Evolutionary conservation across 306 rosid genomes (phyloP).

Genomic region (Cyamopsis tetragonoloba): DNA sequence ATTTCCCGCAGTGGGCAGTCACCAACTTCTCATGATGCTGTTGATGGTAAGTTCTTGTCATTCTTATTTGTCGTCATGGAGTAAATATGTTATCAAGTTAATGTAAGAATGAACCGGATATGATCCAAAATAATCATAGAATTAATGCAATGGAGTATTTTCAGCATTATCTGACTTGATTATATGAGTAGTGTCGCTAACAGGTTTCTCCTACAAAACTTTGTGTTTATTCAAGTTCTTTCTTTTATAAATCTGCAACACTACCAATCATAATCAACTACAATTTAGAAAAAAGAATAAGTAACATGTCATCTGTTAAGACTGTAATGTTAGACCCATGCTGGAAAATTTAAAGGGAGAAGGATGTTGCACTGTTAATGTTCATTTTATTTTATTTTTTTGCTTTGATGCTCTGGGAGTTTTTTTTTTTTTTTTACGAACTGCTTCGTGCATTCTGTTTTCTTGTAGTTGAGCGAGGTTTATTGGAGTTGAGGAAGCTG

Average conservation of each 20-base stretch:
- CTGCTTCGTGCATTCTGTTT: conserved; percentile 14
- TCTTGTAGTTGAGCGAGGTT: conserved; percentile 81
- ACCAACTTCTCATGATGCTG: conserved; percentile 93
- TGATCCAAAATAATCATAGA: background rate
- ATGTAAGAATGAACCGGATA: background rate
- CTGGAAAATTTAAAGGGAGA: background rate
- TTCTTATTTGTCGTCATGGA: conserved; percentile 1
- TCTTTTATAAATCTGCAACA: background rate
- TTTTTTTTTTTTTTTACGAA: conserved; percentile 18
- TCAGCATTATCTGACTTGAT: too few relatives aligned
- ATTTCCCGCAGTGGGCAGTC: conserved; percentile 65
- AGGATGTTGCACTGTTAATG: background rate
- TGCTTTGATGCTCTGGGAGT: conserved; percentile 12
- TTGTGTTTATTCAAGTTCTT: background rate
- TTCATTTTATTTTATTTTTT: background rate
- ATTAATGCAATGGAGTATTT: background rate
- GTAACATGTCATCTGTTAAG: background rate
- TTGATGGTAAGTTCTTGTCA: conserved; percentile 62
- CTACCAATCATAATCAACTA: background rate
- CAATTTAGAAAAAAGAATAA: background rate
- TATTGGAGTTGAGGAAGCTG: conserved; percentile 85
- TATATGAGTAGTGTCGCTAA: background rate
- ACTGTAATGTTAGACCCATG: background rate
- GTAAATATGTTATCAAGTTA: background rate
- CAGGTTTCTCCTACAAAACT: background rate